phyloP scores from a whole-genome alignment of 2,329 filamentous ascomycete species.

The Niveomyces coronatus region DNA sequence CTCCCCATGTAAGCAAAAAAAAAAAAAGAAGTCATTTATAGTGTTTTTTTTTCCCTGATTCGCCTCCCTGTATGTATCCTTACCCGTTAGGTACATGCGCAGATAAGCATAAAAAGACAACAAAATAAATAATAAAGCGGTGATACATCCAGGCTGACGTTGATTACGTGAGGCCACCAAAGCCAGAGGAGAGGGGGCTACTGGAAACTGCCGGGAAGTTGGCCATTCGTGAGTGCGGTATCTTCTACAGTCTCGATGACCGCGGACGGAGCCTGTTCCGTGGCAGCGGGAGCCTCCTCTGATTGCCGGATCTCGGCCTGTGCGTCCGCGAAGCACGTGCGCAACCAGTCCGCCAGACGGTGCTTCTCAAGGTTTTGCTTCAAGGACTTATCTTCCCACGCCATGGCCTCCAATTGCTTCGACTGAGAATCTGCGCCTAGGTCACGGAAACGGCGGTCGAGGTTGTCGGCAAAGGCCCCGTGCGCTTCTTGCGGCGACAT shows the following conservation, averaged over 20 bases:
- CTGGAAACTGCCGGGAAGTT: conserved; percentile 7
- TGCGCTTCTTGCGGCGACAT: conserved; percentile 43
- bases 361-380: conserved; percentile 54
- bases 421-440: conserved; percentile 54
- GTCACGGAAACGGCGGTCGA: conserved; percentile 49
- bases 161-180: no score
- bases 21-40: no score
- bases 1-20: no score
- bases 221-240: conserved; percentile 8
- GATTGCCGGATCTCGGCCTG: conserved; percentile 23
- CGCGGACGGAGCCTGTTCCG: neutral
- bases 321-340: conserved; percentile 27
- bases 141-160: no score
- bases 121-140: no score
- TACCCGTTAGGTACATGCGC: neutral
- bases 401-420: conserved; percentile 61
- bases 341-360: conserved; percentile 59
- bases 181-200: neutral
- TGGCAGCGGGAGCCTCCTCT: conserved; percentile 15
- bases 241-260: conserved; percentile 4
- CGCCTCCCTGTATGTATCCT: no score
- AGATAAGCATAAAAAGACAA: neutral
- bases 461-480: conserved; percentile 49
- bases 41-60: no score
- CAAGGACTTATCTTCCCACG: conserved; percentile 59